phyloP scores from a whole-genome alignment of 1,139 yeast genomes.

The Scheffersomyces cryptocercus region DNA sequence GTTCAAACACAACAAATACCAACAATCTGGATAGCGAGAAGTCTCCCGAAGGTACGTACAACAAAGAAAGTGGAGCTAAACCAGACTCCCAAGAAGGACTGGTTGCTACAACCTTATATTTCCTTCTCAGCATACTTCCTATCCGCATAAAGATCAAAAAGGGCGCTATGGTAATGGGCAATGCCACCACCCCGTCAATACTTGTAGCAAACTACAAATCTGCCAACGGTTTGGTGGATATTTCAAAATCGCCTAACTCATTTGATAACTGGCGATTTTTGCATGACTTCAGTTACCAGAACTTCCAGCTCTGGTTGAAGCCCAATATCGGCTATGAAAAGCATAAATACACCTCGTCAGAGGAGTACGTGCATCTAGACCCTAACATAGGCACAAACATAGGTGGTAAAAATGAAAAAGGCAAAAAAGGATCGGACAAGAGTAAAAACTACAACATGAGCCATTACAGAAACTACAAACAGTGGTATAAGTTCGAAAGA shows the following conservation, averaged over 20 bases:
- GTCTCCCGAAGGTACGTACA: not conserved
- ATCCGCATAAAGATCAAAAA: conserved; percentile 57
- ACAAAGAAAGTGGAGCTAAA: not conserved
- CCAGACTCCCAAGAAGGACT: not conserved
- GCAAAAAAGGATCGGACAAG: conserved; percentile 3
- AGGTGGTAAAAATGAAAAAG: conserved; percentile 3
- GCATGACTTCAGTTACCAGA: conserved; percentile 44
- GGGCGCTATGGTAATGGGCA: conserved; percentile 80
- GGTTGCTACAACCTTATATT: not conserved
- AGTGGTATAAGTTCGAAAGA: conserved; percentile 24
- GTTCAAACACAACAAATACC: not conserved
- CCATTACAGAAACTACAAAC: conserved; percentile 21
- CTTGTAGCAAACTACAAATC: conserved; percentile 59
- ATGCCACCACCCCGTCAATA: conserved; percentile 72
- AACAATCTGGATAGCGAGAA: not conserved
- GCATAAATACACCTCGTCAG: conserved; percentile 8
- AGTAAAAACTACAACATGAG: conserved; percentile 7
- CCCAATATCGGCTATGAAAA: conserved; percentile 64
- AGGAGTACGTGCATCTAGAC: not conserved
- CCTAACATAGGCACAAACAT: not conserved
- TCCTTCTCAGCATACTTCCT: conserved; percentile 52
- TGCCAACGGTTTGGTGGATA: conserved; percentile 64
- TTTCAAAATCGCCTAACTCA: conserved; percentile 45
- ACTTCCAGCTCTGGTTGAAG: conserved; percentile 59
- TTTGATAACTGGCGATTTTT: conserved; percentile 58